Percentiles rank a stretch among this genome's conserved stretches.
Evolutionary conservation across 2,329 filamentous ascomycete genomes (phyloP).

Genomic region (Aureobasidium melanogenum): DNA sequence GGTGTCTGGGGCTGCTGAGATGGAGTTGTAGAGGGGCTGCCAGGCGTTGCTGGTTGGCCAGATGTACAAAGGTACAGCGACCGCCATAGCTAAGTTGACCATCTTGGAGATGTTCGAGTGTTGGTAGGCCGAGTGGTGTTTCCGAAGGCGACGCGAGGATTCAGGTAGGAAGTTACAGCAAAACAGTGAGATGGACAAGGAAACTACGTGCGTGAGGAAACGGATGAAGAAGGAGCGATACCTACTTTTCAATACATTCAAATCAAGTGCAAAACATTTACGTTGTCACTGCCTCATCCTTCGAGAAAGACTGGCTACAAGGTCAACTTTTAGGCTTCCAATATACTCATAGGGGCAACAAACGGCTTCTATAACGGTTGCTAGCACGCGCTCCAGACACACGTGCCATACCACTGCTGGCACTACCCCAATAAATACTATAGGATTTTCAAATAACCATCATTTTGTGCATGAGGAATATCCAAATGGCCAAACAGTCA

Average conservation of each 20-base stretch:
- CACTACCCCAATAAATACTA: not conserved
- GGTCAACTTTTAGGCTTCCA: not conserved
- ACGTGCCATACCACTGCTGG: not conserved
- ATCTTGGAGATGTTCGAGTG: not conserved
- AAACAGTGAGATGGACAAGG: not conserved
- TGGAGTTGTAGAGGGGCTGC: conserved; percentile 13
- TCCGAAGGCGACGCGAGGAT: not conserved
- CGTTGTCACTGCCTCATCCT: not conserved
- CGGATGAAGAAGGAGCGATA: not conserved
- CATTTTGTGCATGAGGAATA: not conserved
- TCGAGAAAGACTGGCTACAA: not conserved
- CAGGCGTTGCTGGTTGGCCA: conserved; percentile 13
- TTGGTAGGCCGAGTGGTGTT: not conserved
- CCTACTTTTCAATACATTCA: not conserved
- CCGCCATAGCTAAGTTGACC: conserved; percentile 12
- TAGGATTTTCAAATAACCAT: not conserved
- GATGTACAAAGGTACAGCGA: conserved; percentile 15
- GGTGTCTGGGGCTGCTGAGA: conserved; percentile 19
- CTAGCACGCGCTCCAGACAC: not conserved
- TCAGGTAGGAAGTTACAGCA: not conserved
- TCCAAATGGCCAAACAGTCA: not conserved
- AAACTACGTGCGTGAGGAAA: not conserved
- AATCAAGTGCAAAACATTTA: not conserved
- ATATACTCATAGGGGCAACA: not conserved
- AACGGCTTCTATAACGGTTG: conserved; percentile 1